These are phyloP conservation scores for Conringia planisiliqua DNA, from an alignment of 345 rosid species.

Conservation along the genomic window DNA sequence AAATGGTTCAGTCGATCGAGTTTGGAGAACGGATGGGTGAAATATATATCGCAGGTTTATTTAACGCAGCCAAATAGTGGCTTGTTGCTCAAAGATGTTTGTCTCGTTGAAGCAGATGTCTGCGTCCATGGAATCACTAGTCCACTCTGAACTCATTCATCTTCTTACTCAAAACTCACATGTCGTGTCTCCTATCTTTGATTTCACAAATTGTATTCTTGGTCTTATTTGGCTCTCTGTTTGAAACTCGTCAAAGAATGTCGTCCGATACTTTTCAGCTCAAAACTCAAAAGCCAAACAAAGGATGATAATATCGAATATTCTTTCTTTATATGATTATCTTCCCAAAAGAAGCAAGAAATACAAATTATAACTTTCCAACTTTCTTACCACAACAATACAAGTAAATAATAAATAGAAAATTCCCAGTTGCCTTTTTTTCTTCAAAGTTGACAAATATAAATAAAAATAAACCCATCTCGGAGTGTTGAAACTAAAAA, in stretches of 20 bases:
- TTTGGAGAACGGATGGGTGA: slow-evolving; percentile 33
- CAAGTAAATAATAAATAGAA: not conserved
- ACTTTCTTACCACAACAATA: slow-evolving; percentile 17
- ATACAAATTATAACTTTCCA: slow-evolving; percentile 17
- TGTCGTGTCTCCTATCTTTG: not conserved
- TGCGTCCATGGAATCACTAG: slow-evolving; percentile 23
- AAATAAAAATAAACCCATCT: slow-evolving; percentile 20
- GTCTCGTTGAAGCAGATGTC: slow-evolving; percentile 34
- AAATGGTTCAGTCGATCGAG: slow-evolving; percentile 25
- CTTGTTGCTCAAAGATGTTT: slow-evolving; percentile 27
- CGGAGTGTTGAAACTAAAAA: not conserved
- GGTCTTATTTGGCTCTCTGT: too few relatives aligned
- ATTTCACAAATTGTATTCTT: not conserved
- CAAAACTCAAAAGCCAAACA: not conserved
- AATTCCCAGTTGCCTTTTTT: not conserved
- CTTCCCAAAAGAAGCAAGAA: slow-evolving; percentile 10
- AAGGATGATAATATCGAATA: not conserved
- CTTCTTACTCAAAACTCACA: not conserved
- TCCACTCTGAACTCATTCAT: slow-evolving; percentile 7
- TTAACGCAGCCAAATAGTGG: slow-evolving; percentile 32
- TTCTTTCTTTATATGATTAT: not conserved
- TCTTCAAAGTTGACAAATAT: not conserved
- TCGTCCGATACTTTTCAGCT: too few relatives aligned
- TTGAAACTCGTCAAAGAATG: too few relatives aligned
- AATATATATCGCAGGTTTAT: slow-evolving; percentile 24